Evolutionary conservation across 441 rosid genomes (phyloP), one percentile per base, ranked within the genome.

Genomic region (Lagerstroemia fauriei): DNA sequence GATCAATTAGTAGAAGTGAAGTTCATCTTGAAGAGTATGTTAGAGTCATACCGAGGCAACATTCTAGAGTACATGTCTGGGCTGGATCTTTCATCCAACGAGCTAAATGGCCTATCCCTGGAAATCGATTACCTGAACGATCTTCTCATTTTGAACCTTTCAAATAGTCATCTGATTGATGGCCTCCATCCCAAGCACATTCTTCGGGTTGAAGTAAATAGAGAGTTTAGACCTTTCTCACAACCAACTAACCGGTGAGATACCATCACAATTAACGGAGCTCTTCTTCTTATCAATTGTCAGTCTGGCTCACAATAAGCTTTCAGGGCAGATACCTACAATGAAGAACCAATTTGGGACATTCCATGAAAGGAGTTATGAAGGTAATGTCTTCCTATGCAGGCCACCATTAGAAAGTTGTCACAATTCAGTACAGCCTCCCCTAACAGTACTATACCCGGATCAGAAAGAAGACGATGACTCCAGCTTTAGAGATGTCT

Each of bases 51-150:
- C 20, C 3, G 14, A 9, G 83, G 85, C 13, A 68, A 10, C 9
- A 59, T 68, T 9, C 53, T 84, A 0, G 3, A 12, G 0, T 73
- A 44, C 25, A 24, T 85, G 29, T 78, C 77, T 12, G 85, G 87
- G 50, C 72, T 88, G 0, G 84, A 89, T 79, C 74, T 89, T n/a
- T 88, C 83, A 0, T 73, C 75, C 73, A 85, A 86, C 63, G 80
- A 83, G 0, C 53, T 88, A 7, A 59, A n/a, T 0, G 88, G 86
- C 44, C 68, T 0, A 86, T 85, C 61, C 87, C 5, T 20, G 18
- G 77, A 86, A 51, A 27, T 84, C 29, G 83, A 84, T 57, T 20
- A 76, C 9, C 70, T 84, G 6, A 38, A 14, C 2, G 18, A 34
- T 34, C 68, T 83, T 3, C 57, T 68, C 27, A 75, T 73, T 1